Evolutionary conservation across 495 filamentous ascomycete genomes (phyloP).

Genomic region (Penicillium steckii): DNA sequence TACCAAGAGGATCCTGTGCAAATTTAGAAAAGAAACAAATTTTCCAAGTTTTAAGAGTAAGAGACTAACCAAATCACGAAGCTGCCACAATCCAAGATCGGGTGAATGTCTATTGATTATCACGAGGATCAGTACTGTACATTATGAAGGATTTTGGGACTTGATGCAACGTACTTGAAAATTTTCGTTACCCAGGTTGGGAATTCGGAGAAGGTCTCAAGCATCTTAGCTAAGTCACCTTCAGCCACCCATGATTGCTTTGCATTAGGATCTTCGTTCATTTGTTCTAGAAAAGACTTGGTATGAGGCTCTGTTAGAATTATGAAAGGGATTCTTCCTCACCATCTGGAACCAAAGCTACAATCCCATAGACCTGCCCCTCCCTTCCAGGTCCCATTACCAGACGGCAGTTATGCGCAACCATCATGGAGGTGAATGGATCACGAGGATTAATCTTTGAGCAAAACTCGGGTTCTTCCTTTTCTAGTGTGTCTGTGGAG

Average conservation of each 20-base stretch:
- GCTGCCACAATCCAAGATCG: constrained; percentile 37
- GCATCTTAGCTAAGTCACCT: constrained; percentile 33
- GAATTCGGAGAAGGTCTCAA: constrained; percentile 37
- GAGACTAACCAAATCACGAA: constrained; percentile 35
- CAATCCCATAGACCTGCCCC: constrained; percentile 22
- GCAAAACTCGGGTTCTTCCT: constrained; percentile 20
- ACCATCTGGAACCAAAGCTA: constrained; percentile 23
- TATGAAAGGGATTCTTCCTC: background rate
- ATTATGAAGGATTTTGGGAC: background rate
- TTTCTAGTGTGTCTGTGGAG: constrained; percentile 14
- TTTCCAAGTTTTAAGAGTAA: background rate
- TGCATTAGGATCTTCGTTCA: constrained; percentile 23
- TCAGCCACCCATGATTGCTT: constrained; percentile 20
- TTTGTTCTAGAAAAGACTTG: constrained; percentile 13
- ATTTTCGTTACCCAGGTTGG: constrained; percentile 29
- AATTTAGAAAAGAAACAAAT: background rate
- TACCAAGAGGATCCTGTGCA: constrained; percentile 29
- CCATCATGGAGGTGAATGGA: constrained; percentile 22
- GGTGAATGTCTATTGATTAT: constrained; percentile 13
- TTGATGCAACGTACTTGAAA: constrained; percentile 13
- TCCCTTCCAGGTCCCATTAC: constrained; percentile 24
- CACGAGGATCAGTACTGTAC: background rate
- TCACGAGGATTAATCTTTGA: constrained; percentile 24
- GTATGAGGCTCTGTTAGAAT: background rate
- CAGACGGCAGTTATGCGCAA: constrained; percentile 22